These are phyloP conservation scores for Botrytis paeoniae DNA, from an alignment of 2,329 filamentous ascomycete genomes.

Conservation along the genomic window DNA sequence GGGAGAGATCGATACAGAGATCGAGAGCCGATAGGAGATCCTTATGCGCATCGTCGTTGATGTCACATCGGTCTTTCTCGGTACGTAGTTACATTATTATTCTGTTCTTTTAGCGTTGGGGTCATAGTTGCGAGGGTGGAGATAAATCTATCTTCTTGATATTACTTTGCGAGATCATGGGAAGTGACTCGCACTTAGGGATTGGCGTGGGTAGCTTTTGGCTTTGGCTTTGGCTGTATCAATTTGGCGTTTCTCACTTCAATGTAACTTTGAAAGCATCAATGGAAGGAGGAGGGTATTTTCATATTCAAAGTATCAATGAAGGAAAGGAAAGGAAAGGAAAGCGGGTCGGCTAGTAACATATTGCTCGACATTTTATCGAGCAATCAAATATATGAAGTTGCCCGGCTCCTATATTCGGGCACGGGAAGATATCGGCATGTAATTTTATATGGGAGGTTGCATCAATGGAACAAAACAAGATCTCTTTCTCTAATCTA, in stretches of 20 bases:
- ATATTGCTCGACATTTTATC: background rate
- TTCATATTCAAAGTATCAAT: background rate
- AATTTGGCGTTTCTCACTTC: conserved; percentile 8
- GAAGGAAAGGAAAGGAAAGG: too few relatives aligned
- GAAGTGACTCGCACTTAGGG: background rate
- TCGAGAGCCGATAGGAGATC: conserved; percentile 31
- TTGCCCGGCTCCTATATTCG: background rate
- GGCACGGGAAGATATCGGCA: background rate
- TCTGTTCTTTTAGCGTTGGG: conserved; percentile 16
- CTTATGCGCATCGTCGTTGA: conserved; percentile 19
- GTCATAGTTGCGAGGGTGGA: background rate
- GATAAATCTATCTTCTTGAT: background rate
- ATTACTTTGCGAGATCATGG: background rate
- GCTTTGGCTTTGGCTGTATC: conserved; percentile 6
- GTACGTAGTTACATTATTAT: background rate
- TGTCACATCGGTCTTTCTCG: background rate
- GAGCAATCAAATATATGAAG: background rate
- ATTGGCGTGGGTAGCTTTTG: conserved; percentile 7
- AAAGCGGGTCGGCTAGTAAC: background rate
- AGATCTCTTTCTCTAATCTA: background rate
- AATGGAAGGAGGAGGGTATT: conserved; percentile 1
- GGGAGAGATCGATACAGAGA: conserved; percentile 46
- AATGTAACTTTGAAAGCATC: background rate
- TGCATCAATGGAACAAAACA: background rate
- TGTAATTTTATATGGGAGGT: background rate